These are phyloP conservation scores for Catunica adiposa DNA, from an alignment of 2,329 filamentous ascomycete genomes.

Conservation along the genomic window DNA sequence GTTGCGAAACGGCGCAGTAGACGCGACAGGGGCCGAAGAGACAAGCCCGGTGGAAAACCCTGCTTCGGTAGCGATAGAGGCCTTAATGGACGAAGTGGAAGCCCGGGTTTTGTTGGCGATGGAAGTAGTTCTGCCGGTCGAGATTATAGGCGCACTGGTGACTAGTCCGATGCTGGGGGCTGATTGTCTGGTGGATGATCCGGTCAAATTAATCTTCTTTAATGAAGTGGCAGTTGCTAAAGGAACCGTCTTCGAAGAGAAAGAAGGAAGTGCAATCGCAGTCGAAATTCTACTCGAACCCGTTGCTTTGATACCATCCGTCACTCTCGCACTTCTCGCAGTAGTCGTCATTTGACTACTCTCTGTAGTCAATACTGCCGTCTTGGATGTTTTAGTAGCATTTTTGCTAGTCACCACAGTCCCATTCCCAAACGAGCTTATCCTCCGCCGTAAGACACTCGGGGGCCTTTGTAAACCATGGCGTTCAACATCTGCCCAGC, in stretches of 20 bases:
- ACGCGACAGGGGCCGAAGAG: background rate
- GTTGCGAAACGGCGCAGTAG: background rate
- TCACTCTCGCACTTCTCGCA: background rate
- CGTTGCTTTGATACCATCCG: background rate
- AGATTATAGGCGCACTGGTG: background rate
- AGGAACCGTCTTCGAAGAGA: no score
- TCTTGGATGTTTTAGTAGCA: background rate
- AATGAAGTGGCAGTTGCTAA: background rate
- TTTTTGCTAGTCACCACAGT: background rate
- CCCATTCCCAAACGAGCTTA: background rate
- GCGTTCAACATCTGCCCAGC: constrained; percentile 8
- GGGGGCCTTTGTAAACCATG: constrained; percentile 9
- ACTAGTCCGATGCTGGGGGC: background rate
- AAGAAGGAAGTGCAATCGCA: no score
- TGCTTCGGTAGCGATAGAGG: background rate
- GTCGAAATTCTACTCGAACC: background rate
- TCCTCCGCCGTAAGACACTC: constrained; percentile 3
- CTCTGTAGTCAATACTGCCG: background rate
- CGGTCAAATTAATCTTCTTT: background rate
- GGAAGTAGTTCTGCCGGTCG: background rate
- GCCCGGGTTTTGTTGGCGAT: background rate
- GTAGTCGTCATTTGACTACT: background rate
- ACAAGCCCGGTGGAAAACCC: background rate
- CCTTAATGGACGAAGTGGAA: background rate
- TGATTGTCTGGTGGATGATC: no score